A percentile compares a stretch with the other conserved stretches of the same genome.
Conservation (phyloP, 176 grass and related monocot species). For the Typha latifolia region DNA sequence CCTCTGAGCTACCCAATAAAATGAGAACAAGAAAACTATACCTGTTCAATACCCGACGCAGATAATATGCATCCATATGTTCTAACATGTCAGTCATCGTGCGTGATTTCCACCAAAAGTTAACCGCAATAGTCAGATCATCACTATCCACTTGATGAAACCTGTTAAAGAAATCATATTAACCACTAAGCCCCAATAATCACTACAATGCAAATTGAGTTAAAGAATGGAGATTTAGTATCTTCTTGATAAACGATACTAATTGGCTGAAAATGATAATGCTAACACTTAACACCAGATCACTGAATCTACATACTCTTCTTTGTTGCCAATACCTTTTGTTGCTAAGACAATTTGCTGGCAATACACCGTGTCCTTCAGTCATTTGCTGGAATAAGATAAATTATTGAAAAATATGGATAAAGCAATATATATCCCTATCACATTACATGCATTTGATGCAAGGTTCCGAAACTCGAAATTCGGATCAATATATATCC, state of each 20-base stretch:
- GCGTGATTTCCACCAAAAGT: constrained; percentile 94
- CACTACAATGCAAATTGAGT: not conserved
- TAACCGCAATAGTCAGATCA: constrained; percentile 86
- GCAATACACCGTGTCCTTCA: too few relatives aligned
- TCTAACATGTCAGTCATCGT: constrained; percentile 76
- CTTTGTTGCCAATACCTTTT: too few relatives aligned
- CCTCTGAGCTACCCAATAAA: constrained; percentile 11
- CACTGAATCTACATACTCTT: too few relatives aligned
- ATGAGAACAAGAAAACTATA: constrained; percentile 37
- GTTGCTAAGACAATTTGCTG: too few relatives aligned
- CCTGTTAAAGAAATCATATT: constrained; percentile 46
- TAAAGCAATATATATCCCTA: not conserved
- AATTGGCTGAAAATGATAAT: not conserved
- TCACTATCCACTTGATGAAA: constrained; percentile 95
- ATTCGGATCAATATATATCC: too few relatives aligned
- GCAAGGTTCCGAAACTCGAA: not conserved
- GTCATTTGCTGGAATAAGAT: too few relatives aligned
- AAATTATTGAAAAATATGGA: too few relatives aligned
- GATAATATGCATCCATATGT: constrained; percentile 97
- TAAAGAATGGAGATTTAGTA: not conserved
- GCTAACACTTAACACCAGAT: too few relatives aligned
- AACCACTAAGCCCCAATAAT: not conserved
- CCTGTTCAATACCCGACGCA: constrained; percentile 78
- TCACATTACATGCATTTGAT: not conserved
- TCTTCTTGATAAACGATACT: not conserved